Evolutionary conservation across 768 basidiomycete genomes (phyloP), one percentile per base, ranked within the genome.

Genomic region (Lactarius evosmus): DNA sequence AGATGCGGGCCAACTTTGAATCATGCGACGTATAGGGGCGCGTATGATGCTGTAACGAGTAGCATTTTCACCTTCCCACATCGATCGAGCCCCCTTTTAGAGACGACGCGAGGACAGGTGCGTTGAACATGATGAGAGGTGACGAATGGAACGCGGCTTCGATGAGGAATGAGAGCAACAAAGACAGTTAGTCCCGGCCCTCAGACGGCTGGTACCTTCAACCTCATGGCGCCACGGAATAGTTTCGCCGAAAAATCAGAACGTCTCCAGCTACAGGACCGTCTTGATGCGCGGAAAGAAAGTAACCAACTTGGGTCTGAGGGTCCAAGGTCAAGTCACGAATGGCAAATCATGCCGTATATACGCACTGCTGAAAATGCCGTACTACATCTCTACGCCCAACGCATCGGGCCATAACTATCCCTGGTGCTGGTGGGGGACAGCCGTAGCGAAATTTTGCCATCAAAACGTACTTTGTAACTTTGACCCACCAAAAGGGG

Each of bases 31-130:
- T 29, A 92, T 78, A 1, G 89, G 77, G 50, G 90, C 86, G 36
- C 87, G 83, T 1, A 88, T 83, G 3, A 91, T 79, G 53, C 79
- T 82, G 68, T 86, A 81, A 17, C 78, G 78, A 0, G 78, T 76
- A 61, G 79, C 81, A 63, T 91, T 86, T 30, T 68, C 88, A 87
- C 34, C 90, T 91, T 1, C 91, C 90, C n/a, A 91, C 82, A 67
- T 91, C 88, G 88, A 32, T 59, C 46, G 27, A 33, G 41, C 52
- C 32, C 32, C n/a, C 52, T 30, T 30, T 8, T 41, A 49, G 22
- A 59, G 40, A 17, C 22, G n/a, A 53, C 30, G 63, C 30, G n/a
- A 49, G 25, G 22, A 25, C 46, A 49, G 46, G 46, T 3, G 46
- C 12, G 11, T 46, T 25, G 12, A 0, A 40, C 40, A 19, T 17